These are phyloP conservation scores for Rubia yunnanensis DNA, from an alignment of 257 asterid species.

Conservation along the genomic window DNA sequence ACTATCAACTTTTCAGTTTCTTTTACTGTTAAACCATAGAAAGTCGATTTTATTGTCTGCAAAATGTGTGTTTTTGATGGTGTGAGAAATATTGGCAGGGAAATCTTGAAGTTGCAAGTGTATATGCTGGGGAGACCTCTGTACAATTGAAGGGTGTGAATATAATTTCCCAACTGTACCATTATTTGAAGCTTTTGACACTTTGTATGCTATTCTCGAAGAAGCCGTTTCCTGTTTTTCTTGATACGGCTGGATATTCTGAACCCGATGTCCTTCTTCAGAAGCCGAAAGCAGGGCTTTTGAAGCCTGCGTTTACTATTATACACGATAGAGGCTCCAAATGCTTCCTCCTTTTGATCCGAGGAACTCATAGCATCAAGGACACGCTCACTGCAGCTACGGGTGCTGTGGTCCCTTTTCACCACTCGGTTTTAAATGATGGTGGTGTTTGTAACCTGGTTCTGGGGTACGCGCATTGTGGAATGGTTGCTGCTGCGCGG, in stretches of 20 bases:
- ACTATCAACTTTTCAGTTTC: too few relatives aligned
- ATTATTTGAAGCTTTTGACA: constrained; percentile 57
- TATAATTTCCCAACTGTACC: constrained; percentile 43
- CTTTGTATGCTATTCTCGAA: constrained; percentile 68
- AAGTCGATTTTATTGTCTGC: background rate
- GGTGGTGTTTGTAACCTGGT: constrained; percentile 71
- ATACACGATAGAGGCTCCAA: constrained; percentile 54
- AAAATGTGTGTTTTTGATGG: background rate
- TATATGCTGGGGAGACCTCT: constrained; percentile 60
- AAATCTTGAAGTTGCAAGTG: constrained; percentile 65
- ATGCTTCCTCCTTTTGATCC: constrained; percentile 74
- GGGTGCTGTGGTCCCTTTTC: constrained; percentile 88
- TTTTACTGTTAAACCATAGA: background rate
- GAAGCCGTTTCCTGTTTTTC: constrained; percentile 66
- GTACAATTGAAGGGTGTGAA: constrained; percentile 56
- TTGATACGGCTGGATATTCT: constrained; percentile 54
- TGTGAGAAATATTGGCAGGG: constrained; percentile 36
- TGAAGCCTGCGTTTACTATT: constrained; percentile 78
- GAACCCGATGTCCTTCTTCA: constrained; percentile 62
- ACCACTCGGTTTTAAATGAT: constrained; percentile 71
- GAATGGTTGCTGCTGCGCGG: constrained; percentile 93
- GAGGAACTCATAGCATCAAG: constrained; percentile 84
- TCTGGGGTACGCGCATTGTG: constrained; percentile 83
- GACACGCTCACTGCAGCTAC: constrained; percentile 83
- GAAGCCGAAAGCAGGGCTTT: constrained; percentile 86